Evolutionary conservation across 2,329 filamentous ascomycete species (phyloP).

Genomic region (Xylariomycetidae sp.): DNA sequence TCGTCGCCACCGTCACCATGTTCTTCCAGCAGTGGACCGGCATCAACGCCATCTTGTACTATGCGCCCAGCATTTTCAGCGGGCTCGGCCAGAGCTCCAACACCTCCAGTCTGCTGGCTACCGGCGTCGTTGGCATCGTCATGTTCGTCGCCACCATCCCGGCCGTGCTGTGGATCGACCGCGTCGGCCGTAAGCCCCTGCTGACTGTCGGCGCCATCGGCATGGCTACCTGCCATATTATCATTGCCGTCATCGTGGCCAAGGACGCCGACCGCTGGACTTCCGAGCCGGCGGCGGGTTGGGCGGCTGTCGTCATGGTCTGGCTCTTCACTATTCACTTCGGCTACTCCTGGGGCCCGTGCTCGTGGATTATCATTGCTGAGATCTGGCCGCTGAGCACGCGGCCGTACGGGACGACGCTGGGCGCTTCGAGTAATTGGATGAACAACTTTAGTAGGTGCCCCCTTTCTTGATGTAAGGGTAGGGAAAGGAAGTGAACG

Average conservation of each 20-base stretch:
- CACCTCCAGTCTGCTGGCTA: conserved; percentile 55
- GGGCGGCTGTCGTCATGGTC: conserved; percentile 62
- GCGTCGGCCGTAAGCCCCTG: conserved; percentile 56
- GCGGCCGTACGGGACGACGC: conserved; percentile 62
- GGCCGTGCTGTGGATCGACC: conserved; percentile 60
- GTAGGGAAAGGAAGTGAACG: too few relatives aligned
- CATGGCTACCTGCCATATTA: conserved; percentile 65
- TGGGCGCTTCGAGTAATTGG: conserved; percentile 61
- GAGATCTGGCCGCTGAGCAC: conserved; percentile 70
- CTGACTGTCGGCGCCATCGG: conserved; percentile 60
- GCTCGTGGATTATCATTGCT: conserved; percentile 67
- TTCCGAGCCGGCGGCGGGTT: conserved; percentile 55
- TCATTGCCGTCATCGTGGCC: conserved; percentile 64
- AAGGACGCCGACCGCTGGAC: conserved; percentile 55
- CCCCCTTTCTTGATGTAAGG: conserved; percentile 20
- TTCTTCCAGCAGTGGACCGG: conserved; percentile 51
- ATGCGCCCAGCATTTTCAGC: conserved; percentile 64
- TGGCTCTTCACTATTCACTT: conserved; percentile 74
- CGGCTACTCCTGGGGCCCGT: conserved; percentile 70
- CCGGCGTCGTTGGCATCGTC: conserved; percentile 64
- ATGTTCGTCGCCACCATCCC: conserved; percentile 65
- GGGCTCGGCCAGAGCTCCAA: conserved; percentile 53
- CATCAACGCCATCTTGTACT: conserved; percentile 56
- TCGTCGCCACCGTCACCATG: conserved; percentile 58
- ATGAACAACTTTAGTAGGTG: conserved; percentile 45